Conservation (phyloP, 2,329 filamentous ascomycete genomes). For the Fusarium sp. region DNA sequence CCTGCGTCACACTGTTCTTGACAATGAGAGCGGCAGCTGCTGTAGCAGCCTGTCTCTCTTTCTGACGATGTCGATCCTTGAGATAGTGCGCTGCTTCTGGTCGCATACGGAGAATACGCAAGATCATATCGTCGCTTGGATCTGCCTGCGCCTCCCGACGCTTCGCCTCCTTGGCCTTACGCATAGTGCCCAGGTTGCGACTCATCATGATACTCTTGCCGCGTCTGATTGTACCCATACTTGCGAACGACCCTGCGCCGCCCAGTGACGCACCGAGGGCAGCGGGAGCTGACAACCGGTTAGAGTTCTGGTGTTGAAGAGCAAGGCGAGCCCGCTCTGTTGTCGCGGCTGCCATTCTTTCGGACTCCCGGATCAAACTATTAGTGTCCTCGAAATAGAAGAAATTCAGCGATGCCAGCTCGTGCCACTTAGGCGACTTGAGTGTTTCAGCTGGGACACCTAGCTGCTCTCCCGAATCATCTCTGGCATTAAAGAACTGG, state of each 20-base stretch:
- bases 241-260: conserved; percentile 65
- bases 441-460: conserved; percentile 92
- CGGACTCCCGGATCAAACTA: conserved; percentile 92
- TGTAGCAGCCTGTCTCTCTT: conserved; percentile 90
- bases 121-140: conserved; percentile 97
- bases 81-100: conserved; percentile 90
- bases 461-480: conserved; percentile 84
- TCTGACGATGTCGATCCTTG: conserved; percentile 90
- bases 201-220: conserved; percentile 91
- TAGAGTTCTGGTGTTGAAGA: conserved; percentile 65
- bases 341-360: conserved; percentile 92
- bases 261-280: conserved; percentile 54
- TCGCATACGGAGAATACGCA: conserved; percentile 94
- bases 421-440: conserved; percentile 98
- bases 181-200: conserved; percentile 95
- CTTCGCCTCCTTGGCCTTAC: conserved; percentile 94
- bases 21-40: conserved; percentile 96
- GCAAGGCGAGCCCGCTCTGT: conserved; percentile 81
- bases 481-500: conserved; percentile 93
- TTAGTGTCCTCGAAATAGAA: conserved; percentile 97
- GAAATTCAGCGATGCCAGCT: conserved; percentile 95
- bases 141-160: conserved; percentile 95
- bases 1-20: conserved; percentile 81
- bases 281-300: conserved; percentile 78
- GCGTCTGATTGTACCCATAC: conserved; percentile 75